Base-by-base conservation (phyloP, 495 filamentous ascomycete species). In the Lasiosphaeris hirsuta region DNA sequence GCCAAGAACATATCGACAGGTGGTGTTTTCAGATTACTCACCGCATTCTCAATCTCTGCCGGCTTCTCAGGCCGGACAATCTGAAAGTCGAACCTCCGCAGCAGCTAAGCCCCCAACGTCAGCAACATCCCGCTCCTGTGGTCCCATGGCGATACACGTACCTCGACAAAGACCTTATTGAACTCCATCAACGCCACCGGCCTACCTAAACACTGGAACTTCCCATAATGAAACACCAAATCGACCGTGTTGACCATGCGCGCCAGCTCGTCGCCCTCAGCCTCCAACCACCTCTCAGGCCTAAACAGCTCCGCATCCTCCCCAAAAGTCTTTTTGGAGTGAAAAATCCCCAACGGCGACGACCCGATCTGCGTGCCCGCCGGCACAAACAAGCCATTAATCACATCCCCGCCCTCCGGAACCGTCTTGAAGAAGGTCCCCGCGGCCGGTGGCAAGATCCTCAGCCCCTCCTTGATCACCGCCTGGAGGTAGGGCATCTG, bases 201-300 rank as follows among this genome's bases (percentile, higher is more conserved):
- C 60, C 69, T 66, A 14, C 72, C 72, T 45, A 75, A 43, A 47
- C 70, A 75, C 17, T 40, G 44, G 19, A 59, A 72, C 56, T 67
- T 68, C 23, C 71, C 73, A 57, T 59, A 63, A 7, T 63, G 62
- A 59, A 70, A 74, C 0, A 71, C 38, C 2, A 72, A 52, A 10
- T 69, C 68, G 5, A 57, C 9, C 7, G 62, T 63, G 46, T 39
- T 71, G 30, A 65, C 64, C 74, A 78, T 75, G 1, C 14, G 44
- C 55, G 58, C 61, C 4, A 70, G 36, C 34, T 54, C 57, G 38
- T 73, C 70, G 1, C 56, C 67, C 7, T 63, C 59, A 1, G 61
- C 62, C 18, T 74, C 71, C 15, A 82, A 68, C 79, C 80, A 84
- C 52, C 79, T 65, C 57, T 80, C 78, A 0, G 80, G 81, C 9